phyloP scores from a whole-genome alignment of 2,329 filamentous ascomycete species.

The Cordyceps fumosorosea region DNA sequence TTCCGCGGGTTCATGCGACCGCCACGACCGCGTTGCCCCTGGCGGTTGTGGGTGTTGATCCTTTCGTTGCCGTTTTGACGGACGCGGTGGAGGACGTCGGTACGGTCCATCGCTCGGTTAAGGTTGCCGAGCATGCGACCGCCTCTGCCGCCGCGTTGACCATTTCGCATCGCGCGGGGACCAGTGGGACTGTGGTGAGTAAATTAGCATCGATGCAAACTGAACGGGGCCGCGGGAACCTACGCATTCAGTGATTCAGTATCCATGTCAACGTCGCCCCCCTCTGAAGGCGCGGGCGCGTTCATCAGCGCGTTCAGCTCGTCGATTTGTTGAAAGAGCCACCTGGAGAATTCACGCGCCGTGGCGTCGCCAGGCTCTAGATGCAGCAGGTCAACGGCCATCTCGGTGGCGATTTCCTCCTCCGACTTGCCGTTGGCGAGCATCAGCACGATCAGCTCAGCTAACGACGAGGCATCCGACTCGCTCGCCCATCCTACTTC shows the following conservation, averaged over 20 bases:
- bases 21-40: conserved; percentile 45
- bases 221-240: conserved; percentile 26
- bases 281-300: conserved; percentile 24
- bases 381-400: conserved; percentile 79
- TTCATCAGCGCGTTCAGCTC: conserved; percentile 57
- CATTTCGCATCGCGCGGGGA: conserved; percentile 88
- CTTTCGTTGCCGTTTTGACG: conserved; percentile 68
- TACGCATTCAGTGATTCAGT: conserved; percentile 62
- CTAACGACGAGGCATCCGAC: conserved; percentile 70
- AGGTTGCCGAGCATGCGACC: conserved; percentile 83
- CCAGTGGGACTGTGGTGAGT: conserved; percentile 67
- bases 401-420: conserved; percentile 79
- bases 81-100: conserved; percentile 73
- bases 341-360: conserved; percentile 76
- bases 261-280: conserved; percentile 47
- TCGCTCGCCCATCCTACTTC: conserved; percentile 90
- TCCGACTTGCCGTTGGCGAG: conserved; percentile 91
- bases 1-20: conserved; percentile 47
- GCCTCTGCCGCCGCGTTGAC: conserved; percentile 57
- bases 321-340: conserved; percentile 88
- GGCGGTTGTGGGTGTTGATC: conserved; percentile 70
- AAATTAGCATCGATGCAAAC: conserved; percentile 31
- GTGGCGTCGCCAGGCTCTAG: conserved; percentile 76
- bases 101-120: conserved; percentile 74
- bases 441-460: conserved; percentile 97